Base-by-base conservation (phyloP, 441 rosid species). In the Omphalea diandra region DNA sequence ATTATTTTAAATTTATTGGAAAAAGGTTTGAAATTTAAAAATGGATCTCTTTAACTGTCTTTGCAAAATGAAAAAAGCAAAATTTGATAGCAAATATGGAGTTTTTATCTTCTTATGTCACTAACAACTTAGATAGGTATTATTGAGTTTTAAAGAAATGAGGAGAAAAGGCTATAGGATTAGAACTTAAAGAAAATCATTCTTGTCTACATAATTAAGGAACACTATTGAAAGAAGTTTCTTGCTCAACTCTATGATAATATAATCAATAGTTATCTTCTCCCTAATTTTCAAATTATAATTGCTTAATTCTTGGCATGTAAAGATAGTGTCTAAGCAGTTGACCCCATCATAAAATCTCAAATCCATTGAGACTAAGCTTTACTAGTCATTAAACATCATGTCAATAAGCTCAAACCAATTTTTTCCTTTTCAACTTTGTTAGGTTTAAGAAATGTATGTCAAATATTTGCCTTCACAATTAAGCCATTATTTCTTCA, bases 381-480 rank as follows among this genome's bases (percentile, higher is more conserved):
- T 75, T 15, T 84, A 81, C 67, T 62, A 75, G 68, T 80, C 78
- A 31, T 88, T 82, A 54, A 50, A 82, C 4, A 94, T 74, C 35
- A 73, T 68, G 79, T 90, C 89, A 43, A 94, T 83, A 57, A 94
- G 86, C 41, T 74, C n/a, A 78, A 70, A 17, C 96, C 97, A 67
- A 88, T 78, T 80, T 79, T 84, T 81, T 76, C 82, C 79, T 90
- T 91, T 33, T 88, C 97, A 32, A 80, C 77, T 68, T 69, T 76
- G 64, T 94, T 95, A 5, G 90, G 91, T 69, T 97, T 97, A 60
- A 90, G 85, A 79, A 94, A 86, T 75, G 84, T 82, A 20, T 91
- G 74, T 92, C 95, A 94, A 58, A 85, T 70, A 73, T 81, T 87
- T 67, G 83, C 75, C 76, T 80, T 77, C 55, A 76, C 52, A 53